A percentile compares a stretch with the other conserved stretches of the same genome.
phyloP scores from a whole-genome alignment of 1,284 basidiomycete species.

The Schizophyllum commune region DNA sequence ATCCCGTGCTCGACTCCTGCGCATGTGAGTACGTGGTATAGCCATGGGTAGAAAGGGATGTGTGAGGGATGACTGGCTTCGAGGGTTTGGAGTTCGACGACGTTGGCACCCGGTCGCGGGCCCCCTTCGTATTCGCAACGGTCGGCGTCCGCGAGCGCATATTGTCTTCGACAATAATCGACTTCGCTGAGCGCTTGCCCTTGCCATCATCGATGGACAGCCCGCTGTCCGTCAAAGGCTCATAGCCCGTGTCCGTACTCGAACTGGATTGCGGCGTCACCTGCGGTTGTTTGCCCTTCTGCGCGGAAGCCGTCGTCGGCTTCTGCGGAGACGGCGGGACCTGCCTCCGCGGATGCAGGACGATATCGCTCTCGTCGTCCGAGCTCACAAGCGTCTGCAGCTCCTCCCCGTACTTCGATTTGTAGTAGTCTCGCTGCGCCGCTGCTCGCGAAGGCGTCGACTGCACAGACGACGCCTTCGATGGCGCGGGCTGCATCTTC shows the following conservation, averaged over 20 bases:
- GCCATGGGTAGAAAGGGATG: not conserved
- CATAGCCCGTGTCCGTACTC: not conserved
- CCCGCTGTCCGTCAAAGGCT: not conserved
- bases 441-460: not conserved
- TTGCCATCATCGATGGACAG: not conserved
- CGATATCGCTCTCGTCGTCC: not conserved
- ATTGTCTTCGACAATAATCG: not conserved
- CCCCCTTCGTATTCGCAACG: not conserved
- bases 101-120: not conserved
- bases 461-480: not conserved
- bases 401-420: not conserved
- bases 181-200: not conserved
- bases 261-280: not conserved
- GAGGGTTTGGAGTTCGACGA: not conserved
- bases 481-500: not conserved
- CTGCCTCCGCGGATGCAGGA: not conserved
- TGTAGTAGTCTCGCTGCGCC: not conserved
- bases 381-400: not conserved
- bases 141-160: not conserved
- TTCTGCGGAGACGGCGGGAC: not conserved
- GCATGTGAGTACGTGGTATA: not conserved
- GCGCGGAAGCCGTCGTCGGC: not conserved
- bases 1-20: not conserved
- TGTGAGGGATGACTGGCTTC: not conserved
- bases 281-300: not conserved